Conservation (phyloP, 768 basidiomycete genomes). For the Lentinula aciculospora region DNA sequence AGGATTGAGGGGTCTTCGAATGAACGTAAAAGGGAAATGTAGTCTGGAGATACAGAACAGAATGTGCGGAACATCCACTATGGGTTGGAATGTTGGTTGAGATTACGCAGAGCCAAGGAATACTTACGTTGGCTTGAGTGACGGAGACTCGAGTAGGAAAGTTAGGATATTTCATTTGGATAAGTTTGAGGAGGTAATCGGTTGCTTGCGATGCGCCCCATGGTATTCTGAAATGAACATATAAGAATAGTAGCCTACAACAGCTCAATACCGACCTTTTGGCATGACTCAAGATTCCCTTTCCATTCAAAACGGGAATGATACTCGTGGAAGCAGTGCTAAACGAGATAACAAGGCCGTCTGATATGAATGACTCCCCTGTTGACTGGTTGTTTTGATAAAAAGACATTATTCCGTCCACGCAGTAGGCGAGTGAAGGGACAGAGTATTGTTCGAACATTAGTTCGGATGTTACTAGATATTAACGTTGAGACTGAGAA, state of each 20-base stretch:
- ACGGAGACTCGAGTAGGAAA: slow-evolving; percentile 84
- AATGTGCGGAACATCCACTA: slow-evolving; percentile 92
- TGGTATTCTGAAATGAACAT: slow-evolving; percentile 61
- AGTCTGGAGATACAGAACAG: slow-evolving; percentile 80
- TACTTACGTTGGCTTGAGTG: slow-evolving; percentile 67
- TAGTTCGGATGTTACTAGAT: slow-evolving; percentile 86
- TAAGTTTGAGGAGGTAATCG: slow-evolving; percentile 88
- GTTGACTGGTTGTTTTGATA: slow-evolving; percentile 65
- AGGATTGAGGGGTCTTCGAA: slow-evolving; percentile 66
- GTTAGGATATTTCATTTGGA: slow-evolving; percentile 92
- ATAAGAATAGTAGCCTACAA: background rate
- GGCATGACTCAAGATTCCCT: slow-evolving; percentile 76
- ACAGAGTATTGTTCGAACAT: slow-evolving; percentile 92
- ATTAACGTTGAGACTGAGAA: background rate
- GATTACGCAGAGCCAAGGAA: background rate
- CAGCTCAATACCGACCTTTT: slow-evolving; percentile 54
- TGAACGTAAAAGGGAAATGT: slow-evolving; percentile 55
- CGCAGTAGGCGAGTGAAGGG: slow-evolving; percentile 80
- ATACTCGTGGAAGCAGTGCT: slow-evolving; percentile 90
- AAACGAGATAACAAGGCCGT: slow-evolving; percentile 87
- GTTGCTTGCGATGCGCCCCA: slow-evolving; percentile 91
- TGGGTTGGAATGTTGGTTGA: background rate
- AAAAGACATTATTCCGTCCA: slow-evolving; percentile 92
- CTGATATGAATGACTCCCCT: slow-evolving; percentile 38
- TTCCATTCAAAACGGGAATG: slow-evolving; percentile 81